Evolutionary conservation across 2,329 filamentous ascomycete genomes (phyloP).

Genomic region (Aureobasidium lini): DNA sequence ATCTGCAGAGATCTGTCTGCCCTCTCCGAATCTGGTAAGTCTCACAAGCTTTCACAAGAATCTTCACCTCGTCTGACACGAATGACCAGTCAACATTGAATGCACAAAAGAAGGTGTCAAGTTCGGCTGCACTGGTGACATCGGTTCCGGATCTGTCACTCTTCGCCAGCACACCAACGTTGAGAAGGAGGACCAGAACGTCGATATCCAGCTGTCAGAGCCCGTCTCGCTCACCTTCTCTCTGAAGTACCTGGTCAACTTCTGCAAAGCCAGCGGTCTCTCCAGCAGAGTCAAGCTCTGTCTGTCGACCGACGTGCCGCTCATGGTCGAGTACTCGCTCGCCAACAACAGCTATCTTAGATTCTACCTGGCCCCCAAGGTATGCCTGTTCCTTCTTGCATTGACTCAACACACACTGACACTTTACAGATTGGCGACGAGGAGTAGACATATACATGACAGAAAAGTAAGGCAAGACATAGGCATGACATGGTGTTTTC

Average conservation of each 20-base stretch:
- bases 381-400: constrained; percentile 34
- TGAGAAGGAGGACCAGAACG: constrained; percentile 78
- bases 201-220: constrained; percentile 85
- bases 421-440: constrained; percentile 60
- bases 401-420: constrained; percentile 27
- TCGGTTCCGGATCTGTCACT: constrained; percentile 89
- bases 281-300: constrained; percentile 80
- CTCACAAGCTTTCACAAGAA: not conserved
- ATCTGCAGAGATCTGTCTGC: constrained; percentile 89
- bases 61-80: constrained; percentile 20
- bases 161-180: constrained; percentile 82
- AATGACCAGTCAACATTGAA: constrained; percentile 73
- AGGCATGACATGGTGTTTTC: constrained; percentile 13
- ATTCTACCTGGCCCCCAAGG: constrained; percentile 98
- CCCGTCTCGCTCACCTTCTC: constrained; percentile 94
- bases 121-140: constrained; percentile 88
- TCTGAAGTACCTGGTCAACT: constrained; percentile 98
- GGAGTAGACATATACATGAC: constrained; percentile 36
- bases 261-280: constrained; percentile 92
- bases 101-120: constrained; percentile 96
- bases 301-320: constrained; percentile 90
- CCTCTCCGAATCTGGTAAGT: constrained; percentile 89
- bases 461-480: not conserved
- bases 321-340: constrained; percentile 86
- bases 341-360: constrained; percentile 79